Base-by-base conservation (phyloP, 2,329 filamentous ascomycete genomes). In the Neocucurbitaria cava region DNA sequence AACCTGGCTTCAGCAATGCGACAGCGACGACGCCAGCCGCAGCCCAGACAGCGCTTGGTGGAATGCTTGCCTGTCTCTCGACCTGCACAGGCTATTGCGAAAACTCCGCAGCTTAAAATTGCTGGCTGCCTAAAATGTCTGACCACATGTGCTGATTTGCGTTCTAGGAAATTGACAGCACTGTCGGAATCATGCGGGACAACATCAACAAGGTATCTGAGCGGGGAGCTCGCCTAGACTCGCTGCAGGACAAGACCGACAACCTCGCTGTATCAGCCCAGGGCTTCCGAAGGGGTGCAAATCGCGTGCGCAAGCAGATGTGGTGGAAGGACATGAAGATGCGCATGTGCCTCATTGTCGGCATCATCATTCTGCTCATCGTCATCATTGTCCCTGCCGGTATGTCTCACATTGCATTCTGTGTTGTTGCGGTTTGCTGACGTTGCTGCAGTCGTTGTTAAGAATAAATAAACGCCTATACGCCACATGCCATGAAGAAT, bases 261-360 rank as follows among this genome's bases (percentile, higher is more conserved):
- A 96, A 96, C 80, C 85, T 99, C 66, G 93, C 93, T 56, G 87
- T 89, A 61, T 96, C 93, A 31, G 94, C 95, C 55, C 92, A 96
- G 78, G 92, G 92, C 60, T 99, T 99, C 86, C 91, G 93, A 72
- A 89, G 93, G 66, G 94, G 95, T 63, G 95, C 96, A 79, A 99
- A 98, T 83, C 85, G 92, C 70, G 94, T 99, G 68, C 88, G 95
- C 78, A 82, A 82, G 79, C 89, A 96, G 79, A 98, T 98, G 94
- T 98, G 94, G 94, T 98, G 93, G 94, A 98, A 98, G 86, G 94
- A 98, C 75, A 96, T 97, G 92, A 98, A 98, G 87, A 99, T 99
- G 95, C 89, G 95, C 78, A 95, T 97, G 84, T 98, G 94, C 81
- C 83, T 99, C 69, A 90, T 96, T 74, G 84, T 88, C 55, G 95